phyloP scores from a whole-genome alignment of 257 asterid genomes.

The Nicotiana otophora region DNA sequence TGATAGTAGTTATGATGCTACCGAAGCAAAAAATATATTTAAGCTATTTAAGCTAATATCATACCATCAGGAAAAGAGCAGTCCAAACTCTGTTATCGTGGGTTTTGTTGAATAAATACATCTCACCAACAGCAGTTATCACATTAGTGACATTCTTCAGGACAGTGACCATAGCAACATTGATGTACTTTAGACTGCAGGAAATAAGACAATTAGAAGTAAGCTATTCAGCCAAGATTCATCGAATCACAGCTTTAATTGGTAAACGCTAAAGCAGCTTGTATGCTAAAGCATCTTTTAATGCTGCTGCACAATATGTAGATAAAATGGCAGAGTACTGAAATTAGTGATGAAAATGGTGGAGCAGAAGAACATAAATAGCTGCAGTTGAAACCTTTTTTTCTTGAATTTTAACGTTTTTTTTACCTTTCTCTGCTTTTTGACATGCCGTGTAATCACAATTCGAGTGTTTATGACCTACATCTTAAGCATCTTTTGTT shows the following conservation, averaged over 20 bases:
- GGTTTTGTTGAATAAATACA: slow-evolving; percentile 84
- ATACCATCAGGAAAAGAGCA: slow-evolving; percentile 93
- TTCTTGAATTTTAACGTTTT: background rate
- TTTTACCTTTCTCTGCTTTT: background rate
- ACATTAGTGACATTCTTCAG: slow-evolving; percentile 95
- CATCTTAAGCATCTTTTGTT: slow-evolving; percentile 5
- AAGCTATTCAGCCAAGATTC: background rate
- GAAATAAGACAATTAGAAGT: slow-evolving; percentile 4
- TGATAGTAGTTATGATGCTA: background rate
- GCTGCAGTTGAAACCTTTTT: background rate
- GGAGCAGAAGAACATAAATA: background rate
- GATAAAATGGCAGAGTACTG: background rate
- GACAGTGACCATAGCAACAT: slow-evolving; percentile 99
- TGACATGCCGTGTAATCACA: background rate
- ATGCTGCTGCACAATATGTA: background rate
- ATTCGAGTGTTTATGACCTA: background rate
- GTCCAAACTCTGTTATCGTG: slow-evolving; percentile 95
- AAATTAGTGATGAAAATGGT: background rate
- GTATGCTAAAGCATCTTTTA: background rate
- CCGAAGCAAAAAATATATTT: background rate
- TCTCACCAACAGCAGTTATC: slow-evolving; percentile 95
- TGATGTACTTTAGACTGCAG: slow-evolving; percentile 81
- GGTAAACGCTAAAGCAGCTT: background rate
- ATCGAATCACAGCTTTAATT: background rate
- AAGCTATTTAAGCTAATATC: background rate